Evolutionary conservation across 2,329 filamentous ascomycete species (phyloP), one percentile per base, ranked within the genome.

Genomic region (Colletotrichum agaves): DNA sequence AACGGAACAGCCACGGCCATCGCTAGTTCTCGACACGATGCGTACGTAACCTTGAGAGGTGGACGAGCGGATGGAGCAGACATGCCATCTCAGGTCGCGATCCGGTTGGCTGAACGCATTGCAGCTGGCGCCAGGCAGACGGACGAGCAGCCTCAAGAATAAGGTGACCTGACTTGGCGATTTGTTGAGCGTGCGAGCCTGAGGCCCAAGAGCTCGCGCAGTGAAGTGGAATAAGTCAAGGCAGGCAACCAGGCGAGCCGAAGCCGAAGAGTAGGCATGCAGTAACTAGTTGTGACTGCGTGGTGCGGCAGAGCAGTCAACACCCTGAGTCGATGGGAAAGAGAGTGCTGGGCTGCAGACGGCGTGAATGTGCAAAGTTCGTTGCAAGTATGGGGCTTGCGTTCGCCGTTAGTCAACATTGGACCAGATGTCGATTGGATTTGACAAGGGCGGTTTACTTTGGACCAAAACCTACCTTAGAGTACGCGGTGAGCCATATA

Each of bases 341-440:
- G 27, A 50, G 52, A 63, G 52, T 35, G 27, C 52, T 58, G 52
- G 35, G 60, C 59, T 58, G 63, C 63, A 67, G 63, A 35, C 43
- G 50, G 57, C 15, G 52, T 55, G 60, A 46, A 41, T 55, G 53
- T 39, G 61, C 47, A 67, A 53, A 58, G 61, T 67, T 67, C 64
- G 64, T 59, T 58, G 35, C 61, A 67, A 67, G 60, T 64, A 64
- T 53, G 60, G 61, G 39, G 60, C 64, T 67, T 67, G 61, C 61
- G 64, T 64, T 67, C 64, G 53, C 46, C 33, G 61, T 67, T 64
- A 59, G 64, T 64, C 64, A 64, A 64, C 31, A 64, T 67, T 59
- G 61, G 64, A 67, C 47, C 64, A 55, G 61, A 67, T 53, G 47
- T 43, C 61, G 21, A 59, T 33, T 53, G 58, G 46, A 35, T 59